Evolutionary conservation across 2,329 filamentous ascomycete species (phyloP).

Genomic region (Stagonosporopsis vannaccii): DNA sequence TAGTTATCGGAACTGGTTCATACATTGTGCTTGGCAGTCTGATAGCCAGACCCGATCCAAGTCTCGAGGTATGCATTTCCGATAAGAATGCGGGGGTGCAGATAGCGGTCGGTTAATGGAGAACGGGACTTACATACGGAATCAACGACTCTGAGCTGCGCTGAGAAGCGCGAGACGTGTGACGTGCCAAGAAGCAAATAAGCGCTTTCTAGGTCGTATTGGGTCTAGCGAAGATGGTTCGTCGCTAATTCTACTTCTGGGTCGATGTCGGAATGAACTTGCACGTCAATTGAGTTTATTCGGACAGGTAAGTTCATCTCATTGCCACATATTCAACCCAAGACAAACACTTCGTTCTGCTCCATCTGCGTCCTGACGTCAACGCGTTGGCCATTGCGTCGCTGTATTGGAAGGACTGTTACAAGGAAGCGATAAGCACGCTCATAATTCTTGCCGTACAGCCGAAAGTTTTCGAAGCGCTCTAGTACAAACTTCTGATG

Average conservation of each 20-base stretch:
- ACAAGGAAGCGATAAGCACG: conserved; percentile 41
- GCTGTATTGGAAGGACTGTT: conserved; percentile 30
- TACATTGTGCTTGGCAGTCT: background rate
- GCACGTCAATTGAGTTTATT: too few species aligned
- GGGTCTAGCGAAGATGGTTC: background rate
- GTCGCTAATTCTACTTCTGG: background rate
- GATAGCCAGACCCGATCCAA: background rate
- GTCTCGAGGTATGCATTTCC: background rate
- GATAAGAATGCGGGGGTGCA: conserved; percentile 1
- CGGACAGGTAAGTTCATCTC: background rate
- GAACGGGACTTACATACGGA: conserved; percentile 3
- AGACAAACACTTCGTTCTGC: conserved; percentile 10
- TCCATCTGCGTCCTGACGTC: conserved; percentile 18
- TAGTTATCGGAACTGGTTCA: background rate
- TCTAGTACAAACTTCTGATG: conserved; percentile 48
- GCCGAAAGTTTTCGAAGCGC: conserved; percentile 39
- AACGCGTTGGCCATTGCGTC: conserved; percentile 19
- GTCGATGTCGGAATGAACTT: background rate
- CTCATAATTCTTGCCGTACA: conserved; percentile 45
- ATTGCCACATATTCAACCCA: background rate
- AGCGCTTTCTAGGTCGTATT: conserved; percentile 2
- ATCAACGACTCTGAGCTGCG: background rate
- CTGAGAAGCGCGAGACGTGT: background rate
- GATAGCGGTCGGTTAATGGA: background rate
- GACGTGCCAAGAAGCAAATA: background rate